Conservation (phyloP, 371 early-diverging fungal genomes). For the Mycotypha africana region DNA sequence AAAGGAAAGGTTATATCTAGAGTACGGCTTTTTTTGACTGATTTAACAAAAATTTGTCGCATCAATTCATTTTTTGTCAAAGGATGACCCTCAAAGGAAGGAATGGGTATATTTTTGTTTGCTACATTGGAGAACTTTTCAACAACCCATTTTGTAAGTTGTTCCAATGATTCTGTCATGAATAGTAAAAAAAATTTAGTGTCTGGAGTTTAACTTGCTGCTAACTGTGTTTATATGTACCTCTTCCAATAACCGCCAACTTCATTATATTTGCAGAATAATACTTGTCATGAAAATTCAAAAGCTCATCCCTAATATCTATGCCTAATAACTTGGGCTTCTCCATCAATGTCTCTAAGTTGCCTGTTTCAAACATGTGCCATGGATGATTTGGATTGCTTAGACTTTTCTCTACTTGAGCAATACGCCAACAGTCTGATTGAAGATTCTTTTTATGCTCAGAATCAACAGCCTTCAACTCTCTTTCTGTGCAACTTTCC, state of each 20-base stretch:
- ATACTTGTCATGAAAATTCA: conserved; percentile 82
- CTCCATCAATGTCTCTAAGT: conserved; percentile 75
- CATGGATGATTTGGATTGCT: conserved; percentile 78
- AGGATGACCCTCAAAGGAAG: conserved; percentile 65
- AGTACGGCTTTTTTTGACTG: conserved; percentile 71
- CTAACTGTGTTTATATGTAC: conserved; percentile 42
- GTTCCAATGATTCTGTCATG: conserved; percentile 71
- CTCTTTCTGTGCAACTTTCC: conserved; percentile 84
- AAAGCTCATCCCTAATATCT: conserved; percentile 74
- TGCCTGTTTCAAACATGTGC: conserved; percentile 80
- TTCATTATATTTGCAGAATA: conserved; percentile 97
- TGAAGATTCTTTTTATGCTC: conserved; percentile 93
- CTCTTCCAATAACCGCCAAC: conserved; percentile 86
- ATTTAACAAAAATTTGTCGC: conserved; percentile 67
- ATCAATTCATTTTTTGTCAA: conserved; percentile 61
- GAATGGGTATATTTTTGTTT: conserved; percentile 65
- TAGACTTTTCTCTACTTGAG: conserved; percentile 75
- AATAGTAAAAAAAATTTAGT: no score
- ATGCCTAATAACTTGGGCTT: conserved; percentile 64
- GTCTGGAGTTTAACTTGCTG: no score
- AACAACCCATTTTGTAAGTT: conserved; percentile 72
- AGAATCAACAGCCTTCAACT: conserved; percentile 91
- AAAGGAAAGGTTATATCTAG: conserved; percentile 81
- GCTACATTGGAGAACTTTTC: conserved; percentile 66
- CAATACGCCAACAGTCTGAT: conserved; percentile 77